Base-by-base conservation (phyloP, 1,284 basidiomycete genomes). In the Cutaneotrichosporon sp. region DNA sequence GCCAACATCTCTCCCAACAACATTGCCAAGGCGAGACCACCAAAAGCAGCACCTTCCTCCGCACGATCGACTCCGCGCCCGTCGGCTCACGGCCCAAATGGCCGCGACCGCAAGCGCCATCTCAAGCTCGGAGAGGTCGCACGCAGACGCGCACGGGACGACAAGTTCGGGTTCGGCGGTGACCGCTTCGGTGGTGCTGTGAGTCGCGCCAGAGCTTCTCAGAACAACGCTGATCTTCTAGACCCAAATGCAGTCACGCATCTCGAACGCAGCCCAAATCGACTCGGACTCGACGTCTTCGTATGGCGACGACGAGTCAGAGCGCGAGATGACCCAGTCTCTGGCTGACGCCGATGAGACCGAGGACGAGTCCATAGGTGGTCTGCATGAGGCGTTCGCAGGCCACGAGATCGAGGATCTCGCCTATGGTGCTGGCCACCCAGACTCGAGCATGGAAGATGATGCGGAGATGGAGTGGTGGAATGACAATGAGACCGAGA, bases 351-450 rank as follows among this genome's bases (percentile, higher is more conserved):
- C 42, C 16, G 62, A 63, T 10, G 67, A 69, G 31, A 70, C 70
- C 6, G 75, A 77, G 26, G 76, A 77, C 49, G 75, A 76, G 32
- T 60, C 65, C 30, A 66, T 70, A 51, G 65, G 65, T 8, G 70
- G 72, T 26, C 62, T 79, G 22, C 77, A 76, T 0, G 73, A 74
- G 31, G 73, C 73, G 5, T 75, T 76, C 56, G 71, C 72, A 5
- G 77, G 78, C 10, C 76, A 79, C 52, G 76, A 77, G 52, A 71
- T 79, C 31, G 78, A 79, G 60, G 78, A 79, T 70, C 69, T 79
- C 50, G 72, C 70, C 9, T 79, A 79, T 58, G 78, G 78, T 30
- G 75, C 72, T 0, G 76, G 73, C 26, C 65, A 64, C 11, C 51
- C 63, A 2, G 77, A 76, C 50, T 58, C 68, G 13, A 70, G 73